phyloP scores from a whole-genome alignment of 352 stramenopile genomes.

The Pythium plurisporium region DNA sequence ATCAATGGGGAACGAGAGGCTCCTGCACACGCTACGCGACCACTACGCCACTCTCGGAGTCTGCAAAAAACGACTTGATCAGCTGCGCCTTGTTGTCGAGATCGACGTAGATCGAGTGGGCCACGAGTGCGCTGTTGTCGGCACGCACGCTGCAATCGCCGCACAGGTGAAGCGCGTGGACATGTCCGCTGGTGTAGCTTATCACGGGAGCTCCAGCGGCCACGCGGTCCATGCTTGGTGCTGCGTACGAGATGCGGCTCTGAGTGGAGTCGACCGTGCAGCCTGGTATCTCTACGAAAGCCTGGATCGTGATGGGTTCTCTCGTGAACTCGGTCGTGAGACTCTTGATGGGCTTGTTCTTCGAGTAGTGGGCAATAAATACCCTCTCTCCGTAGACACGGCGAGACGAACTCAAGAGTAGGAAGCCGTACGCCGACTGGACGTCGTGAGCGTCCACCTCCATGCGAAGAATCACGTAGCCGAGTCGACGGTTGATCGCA shows the following conservation, averaged over 20 bases:
- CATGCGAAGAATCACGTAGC: slow-evolving; percentile 30
- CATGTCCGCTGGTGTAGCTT: background rate
- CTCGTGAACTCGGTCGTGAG: slow-evolving; percentile 6
- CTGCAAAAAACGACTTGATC: no score
- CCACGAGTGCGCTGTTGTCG: slow-evolving; percentile 3
- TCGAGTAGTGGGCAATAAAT: slow-evolving; percentile 26
- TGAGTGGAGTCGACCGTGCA: background rate
- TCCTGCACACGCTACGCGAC: background rate
- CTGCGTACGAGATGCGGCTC: slow-evolving; percentile 25
- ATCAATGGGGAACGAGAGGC: background rate
- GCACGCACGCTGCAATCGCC: background rate
- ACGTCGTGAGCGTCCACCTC: slow-evolving; percentile 11
- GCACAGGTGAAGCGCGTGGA: slow-evolving; percentile 9
- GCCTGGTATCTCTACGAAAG: background rate
- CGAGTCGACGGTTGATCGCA: slow-evolving; percentile 19
- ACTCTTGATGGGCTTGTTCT: slow-evolving; percentile 18
- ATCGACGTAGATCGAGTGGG: slow-evolving; percentile 8
- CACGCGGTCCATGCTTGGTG: background rate
- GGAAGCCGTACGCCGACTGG: slow-evolving; percentile 17
- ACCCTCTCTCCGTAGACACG: slow-evolving; percentile 16
- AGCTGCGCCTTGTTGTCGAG: background rate
- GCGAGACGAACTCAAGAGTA: slow-evolving; percentile 12
- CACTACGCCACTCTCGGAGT: background rate
- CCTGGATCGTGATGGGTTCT: slow-evolving; percentile 7
- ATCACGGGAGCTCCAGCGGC: slow-evolving; percentile 2